Evolutionary conservation across 2,329 filamentous ascomycete genomes (phyloP).

Genomic region (Sclerotinia minor): DNA sequence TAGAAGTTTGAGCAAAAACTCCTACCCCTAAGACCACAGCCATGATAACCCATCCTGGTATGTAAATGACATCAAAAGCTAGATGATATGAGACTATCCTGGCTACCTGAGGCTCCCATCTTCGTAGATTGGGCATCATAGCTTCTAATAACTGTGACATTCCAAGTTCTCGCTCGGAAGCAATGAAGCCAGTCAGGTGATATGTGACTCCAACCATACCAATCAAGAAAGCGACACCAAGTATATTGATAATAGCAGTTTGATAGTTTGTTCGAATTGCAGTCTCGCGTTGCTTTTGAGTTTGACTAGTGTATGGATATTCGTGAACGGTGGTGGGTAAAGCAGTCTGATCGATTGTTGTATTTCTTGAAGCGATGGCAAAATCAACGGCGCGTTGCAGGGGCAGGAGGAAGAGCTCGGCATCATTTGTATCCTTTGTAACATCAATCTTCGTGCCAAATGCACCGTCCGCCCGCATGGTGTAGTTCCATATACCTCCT

Average conservation of each 20-base stretch:
- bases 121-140: constrained; percentile 77
- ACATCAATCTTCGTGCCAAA: constrained; percentile 67
- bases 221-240: constrained; percentile 77
- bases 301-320: constrained; percentile 75
- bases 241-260: constrained; percentile 69
- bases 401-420: constrained; percentile 75
- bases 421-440: constrained; percentile 66
- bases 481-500: constrained; percentile 79
- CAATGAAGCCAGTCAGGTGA: constrained; percentile 82
- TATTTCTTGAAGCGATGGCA: constrained; percentile 62
- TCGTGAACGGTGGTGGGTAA: constrained; percentile 57
- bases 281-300: constrained; percentile 63
- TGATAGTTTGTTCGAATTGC: constrained; percentile 71
- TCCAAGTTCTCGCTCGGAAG: constrained; percentile 79
- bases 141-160: constrained; percentile 88
- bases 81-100: constrained; percentile 78
- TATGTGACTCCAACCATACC: constrained; percentile 81
- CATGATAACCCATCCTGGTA: constrained; percentile 80
- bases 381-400: constrained; percentile 76
- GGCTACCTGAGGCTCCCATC: constrained; percentile 76
- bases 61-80: constrained; percentile 76
- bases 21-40: constrained; percentile 62
- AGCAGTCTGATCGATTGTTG: constrained; percentile 43
- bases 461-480: constrained; percentile 71
- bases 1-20: constrained; percentile 64